Conservation (phyloP, 495 filamentous ascomycete species). For the Penicillium macrosclerotiorum region DNA sequence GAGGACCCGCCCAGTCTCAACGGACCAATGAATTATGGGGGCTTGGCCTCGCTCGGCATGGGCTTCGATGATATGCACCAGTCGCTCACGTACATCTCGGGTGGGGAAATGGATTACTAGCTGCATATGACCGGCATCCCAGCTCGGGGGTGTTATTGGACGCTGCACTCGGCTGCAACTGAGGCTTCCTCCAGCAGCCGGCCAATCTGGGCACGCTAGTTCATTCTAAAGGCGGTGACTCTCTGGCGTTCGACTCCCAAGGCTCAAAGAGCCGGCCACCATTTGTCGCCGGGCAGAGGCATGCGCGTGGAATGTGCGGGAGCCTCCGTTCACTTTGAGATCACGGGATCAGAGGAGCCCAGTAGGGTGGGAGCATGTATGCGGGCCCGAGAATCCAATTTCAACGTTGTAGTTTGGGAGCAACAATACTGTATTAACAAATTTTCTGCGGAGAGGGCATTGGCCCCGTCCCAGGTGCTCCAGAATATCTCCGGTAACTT, state of each 20-base stretch:
- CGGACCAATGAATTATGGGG: conserved; percentile 20
- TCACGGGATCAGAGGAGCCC: conserved; percentile 47
- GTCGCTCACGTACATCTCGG: conserved; percentile 9
- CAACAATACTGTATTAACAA: conserved; percentile 7
- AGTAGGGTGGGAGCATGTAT: conserved; percentile 38
- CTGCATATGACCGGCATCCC: conserved; percentile 33
- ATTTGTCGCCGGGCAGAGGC: conserved; percentile 39
- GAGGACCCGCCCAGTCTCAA: conserved; percentile 22
- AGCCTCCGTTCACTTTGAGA: conserved; percentile 38
- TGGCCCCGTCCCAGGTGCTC: conserved; percentile 1
- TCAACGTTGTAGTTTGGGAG: conserved; percentile 35
- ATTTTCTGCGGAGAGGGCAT: conserved; percentile 6
- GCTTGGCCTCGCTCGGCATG: conserved; percentile 8
- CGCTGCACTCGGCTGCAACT: conserved; percentile 22
- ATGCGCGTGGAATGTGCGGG: conserved; percentile 38
- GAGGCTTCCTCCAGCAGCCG: conserved; percentile 20
- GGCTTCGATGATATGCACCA: conserved; percentile 20
- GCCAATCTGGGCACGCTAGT: conserved; percentile 34
- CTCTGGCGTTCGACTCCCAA: conserved; percentile 32
- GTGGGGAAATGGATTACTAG: conserved; percentile 28
- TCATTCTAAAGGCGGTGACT: conserved; percentile 16
- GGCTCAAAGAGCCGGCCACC: conserved; percentile 20
- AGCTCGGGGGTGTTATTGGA: conserved; percentile 32
- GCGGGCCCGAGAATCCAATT: conserved; percentile 46
- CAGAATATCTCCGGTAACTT: conserved; percentile 12